Evolutionary conservation across 768 basidiomycete genomes (phyloP).

Genomic region (Pholiota microspora): DNA sequence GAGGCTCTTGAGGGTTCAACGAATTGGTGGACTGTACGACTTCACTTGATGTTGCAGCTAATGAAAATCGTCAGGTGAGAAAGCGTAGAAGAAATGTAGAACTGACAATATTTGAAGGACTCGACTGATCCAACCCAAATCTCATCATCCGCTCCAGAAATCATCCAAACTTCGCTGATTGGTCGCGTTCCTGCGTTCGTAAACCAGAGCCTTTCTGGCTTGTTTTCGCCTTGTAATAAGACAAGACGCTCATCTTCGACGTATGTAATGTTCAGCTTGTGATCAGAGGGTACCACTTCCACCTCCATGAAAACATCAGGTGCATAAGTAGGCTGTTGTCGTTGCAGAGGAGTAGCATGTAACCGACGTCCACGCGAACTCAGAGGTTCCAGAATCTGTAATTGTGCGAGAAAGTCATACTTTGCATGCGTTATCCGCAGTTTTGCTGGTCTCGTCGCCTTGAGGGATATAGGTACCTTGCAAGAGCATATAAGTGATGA

Average conservation of each 20-base stretch:
- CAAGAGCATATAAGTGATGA: background rate
- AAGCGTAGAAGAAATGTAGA: no score
- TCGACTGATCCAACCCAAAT: constrained; percentile 46
- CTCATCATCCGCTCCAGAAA: constrained; percentile 59
- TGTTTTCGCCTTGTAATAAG: constrained; percentile 70
- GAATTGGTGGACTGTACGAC: constrained; percentile 51
- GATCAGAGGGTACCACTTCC: constrained; percentile 61
- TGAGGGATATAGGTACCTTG: constrained; percentile 65
- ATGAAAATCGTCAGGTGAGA: background rate
- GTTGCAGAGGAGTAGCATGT: constrained; percentile 70
- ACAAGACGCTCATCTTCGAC: constrained; percentile 49
- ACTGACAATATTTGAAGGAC: constrained; percentile 16
- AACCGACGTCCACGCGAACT: constrained; percentile 72
- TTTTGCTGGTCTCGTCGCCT: constrained; percentile 45
- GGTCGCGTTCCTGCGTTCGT: constrained; percentile 61
- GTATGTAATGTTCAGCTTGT: constrained; percentile 59
- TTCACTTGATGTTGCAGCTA: constrained; percentile 28
- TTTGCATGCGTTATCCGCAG: constrained; percentile 55
- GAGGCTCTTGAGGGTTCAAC: constrained; percentile 44
- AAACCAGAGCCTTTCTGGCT: constrained; percentile 51
- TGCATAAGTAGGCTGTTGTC: constrained; percentile 68
- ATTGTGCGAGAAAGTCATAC: constrained; percentile 72
- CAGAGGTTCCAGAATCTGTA: constrained; percentile 67
- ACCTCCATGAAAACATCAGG: constrained; percentile 61
- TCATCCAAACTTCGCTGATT: constrained; percentile 71